Percentiles rank a stretch among this genome's conserved stretches.
Evolutionary conservation across 2,329 filamentous ascomycete genomes (phyloP).

Genomic region (Pestalotiopsis sp.): DNA sequence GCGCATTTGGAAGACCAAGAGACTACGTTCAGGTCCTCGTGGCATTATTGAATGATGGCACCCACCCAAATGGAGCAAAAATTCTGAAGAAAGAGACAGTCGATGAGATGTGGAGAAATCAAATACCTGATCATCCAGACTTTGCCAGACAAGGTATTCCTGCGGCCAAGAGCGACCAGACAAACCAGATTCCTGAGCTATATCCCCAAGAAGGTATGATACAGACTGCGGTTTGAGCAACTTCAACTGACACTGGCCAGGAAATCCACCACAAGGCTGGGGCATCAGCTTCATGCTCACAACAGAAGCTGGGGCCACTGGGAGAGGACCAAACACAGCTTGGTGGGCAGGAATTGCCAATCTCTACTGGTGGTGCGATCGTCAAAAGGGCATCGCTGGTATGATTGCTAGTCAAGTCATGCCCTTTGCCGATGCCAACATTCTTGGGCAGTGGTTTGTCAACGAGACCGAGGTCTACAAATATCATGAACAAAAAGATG

Average conservation of each 20-base stretch:
- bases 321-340: constrained; percentile 49
- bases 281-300: constrained; percentile 60
- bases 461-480: constrained; percentile 40
- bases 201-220: constrained; percentile 36
- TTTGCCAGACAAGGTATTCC: constrained; percentile 46
- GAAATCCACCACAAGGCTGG: constrained; percentile 61
- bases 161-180: constrained; percentile 47
- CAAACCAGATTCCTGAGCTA: constrained; percentile 48
- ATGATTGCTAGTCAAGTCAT: constrained; percentile 51
- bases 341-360: constrained; percentile 63
- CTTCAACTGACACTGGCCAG: constrained; percentile 20
- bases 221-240: background rate
- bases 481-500: constrained; percentile 12
- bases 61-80: constrained; percentile 53
- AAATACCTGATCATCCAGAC: constrained; percentile 55
- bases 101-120: constrained; percentile 65
- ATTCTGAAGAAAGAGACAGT: constrained; percentile 60
- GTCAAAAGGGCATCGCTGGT: constrained; percentile 57
- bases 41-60: constrained; percentile 64
- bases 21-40: constrained; percentile 64
- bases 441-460: constrained; percentile 39
- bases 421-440: constrained; percentile 46
- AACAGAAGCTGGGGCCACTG: constrained; percentile 43
- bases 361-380: constrained; percentile 63
- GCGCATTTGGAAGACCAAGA: constrained; percentile 57